Conservation (phyloP, 768 basidiomycete genomes). For the Favolaschia claudopus region DNA sequence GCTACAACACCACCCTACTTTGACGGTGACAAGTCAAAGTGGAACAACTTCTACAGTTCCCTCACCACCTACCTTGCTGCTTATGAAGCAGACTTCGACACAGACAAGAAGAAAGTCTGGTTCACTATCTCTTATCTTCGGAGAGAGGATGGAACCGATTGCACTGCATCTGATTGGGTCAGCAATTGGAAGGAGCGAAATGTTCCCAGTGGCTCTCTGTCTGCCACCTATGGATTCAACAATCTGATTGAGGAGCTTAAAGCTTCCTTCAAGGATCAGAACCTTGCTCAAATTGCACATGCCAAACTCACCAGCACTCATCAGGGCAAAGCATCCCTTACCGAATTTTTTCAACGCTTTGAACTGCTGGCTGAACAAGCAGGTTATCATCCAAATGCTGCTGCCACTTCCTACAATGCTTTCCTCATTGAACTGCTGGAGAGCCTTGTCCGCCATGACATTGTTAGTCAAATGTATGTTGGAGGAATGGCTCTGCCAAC, state of each 20-base stretch:
- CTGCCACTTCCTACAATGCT: not conserved
- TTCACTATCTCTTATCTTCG: too few species aligned
- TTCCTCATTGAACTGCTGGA: not conserved
- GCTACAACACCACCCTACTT: too few species aligned
- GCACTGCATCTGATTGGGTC: not conserved
- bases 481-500: conserved; percentile 2
- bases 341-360: not conserved
- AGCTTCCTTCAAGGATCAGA: not conserved
- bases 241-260: not conserved
- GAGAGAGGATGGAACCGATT: too few species aligned
- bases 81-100: too few species aligned
- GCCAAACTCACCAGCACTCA: not conserved
- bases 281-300: not conserved
- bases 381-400: not conserved
- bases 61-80: too few species aligned
- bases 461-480: not conserved
- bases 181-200: not conserved
- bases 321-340: conserved; percentile 2
- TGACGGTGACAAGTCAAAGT: too few species aligned
- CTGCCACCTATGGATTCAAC: not conserved
- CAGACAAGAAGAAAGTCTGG: too few species aligned
- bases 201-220: not conserved
- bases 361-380: conserved; percentile 7
- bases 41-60: too few species aligned
- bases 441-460: not conserved